Conservation (phyloP, 116 monocot species). For the Phalaenopsis hybrid region DNA sequence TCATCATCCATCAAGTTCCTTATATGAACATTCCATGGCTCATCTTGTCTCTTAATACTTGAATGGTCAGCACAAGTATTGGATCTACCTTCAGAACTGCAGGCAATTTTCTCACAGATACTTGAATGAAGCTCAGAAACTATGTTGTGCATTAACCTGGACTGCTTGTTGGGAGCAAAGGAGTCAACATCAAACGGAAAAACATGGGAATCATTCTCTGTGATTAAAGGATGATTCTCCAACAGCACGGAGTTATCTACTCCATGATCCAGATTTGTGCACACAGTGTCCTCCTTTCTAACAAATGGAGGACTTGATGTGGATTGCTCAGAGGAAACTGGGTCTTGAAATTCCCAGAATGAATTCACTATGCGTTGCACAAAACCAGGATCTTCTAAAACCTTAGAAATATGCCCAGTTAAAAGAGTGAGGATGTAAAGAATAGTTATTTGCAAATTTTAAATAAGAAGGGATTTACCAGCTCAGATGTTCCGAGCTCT, state of each 20-base stretch:
- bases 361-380: conserved; percentile 19
- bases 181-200: conserved; percentile 7
- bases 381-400: conserved; percentile 34
- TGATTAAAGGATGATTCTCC: conserved; percentile 5
- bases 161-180: conserved; percentile 9
- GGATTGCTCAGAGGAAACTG: conserved; percentile 32
- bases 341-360: conserved; percentile 27
- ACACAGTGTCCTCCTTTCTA: conserved; percentile 21
- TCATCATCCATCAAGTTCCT: conserved; percentile 3
- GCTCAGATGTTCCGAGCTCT: conserved; percentile 65
- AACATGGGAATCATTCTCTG: not conserved
- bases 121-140: conserved; percentile 2
- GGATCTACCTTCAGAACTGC: not conserved
- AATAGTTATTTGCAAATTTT: not conserved
- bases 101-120: conserved; percentile 1
- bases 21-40: not conserved
- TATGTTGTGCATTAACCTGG: conserved; percentile 3
- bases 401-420: conserved; percentile 11
- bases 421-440: not conserved
- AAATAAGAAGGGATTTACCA: conserved; percentile 24
- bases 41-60: not conserved
- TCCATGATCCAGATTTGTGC: conserved; percentile 14
- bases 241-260: conserved; percentile 14
- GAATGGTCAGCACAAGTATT: conserved; percentile 14
- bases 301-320: conserved; percentile 18